phyloP scores from a whole-genome alignment of 139 green algal species.

The Chlamydomonas asymmetrica region DNA sequence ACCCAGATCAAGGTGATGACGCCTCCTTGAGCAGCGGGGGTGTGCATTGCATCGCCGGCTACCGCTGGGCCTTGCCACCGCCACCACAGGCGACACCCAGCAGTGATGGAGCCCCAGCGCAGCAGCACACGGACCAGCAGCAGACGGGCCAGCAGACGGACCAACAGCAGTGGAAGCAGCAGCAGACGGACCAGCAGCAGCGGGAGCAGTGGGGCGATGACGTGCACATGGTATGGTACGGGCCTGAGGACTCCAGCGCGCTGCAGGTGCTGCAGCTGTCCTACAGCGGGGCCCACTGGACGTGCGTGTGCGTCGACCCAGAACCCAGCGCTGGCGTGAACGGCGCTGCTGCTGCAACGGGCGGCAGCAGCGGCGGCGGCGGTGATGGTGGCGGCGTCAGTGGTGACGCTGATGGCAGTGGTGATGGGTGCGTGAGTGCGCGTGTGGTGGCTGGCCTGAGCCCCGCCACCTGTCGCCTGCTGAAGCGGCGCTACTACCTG shows the following conservation, averaged over 20 bases:
- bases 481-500: conserved; percentile 75
- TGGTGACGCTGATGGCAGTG: neutral
- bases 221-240: conserved; percentile 60
- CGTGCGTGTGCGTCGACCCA: conserved; percentile 37
- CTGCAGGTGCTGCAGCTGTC: conserved; percentile 72
- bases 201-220: neutral
- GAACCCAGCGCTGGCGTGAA: conserved; percentile 29
- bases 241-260: conserved; percentile 29
- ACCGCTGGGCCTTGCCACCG: conserved; percentile 9
- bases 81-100: neutral
- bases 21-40: neutral
- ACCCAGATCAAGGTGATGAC: neutral
- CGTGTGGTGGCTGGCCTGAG: conserved; percentile 11
- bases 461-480: conserved; percentile 32
- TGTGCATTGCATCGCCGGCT: neutral
- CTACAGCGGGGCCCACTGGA: conserved; percentile 55
- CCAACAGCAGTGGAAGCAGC: neutral
- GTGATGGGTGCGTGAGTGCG: neutral
- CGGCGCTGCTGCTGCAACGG: neutral
- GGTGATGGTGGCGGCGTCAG: neutral
- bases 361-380: neutral
- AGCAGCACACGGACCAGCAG: conserved; percentile 22
- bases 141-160: neutral
- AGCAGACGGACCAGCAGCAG: conserved; percentile 18
- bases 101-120: conserved; percentile 8